Base-by-base conservation (phyloP, 1,284 basidiomycete genomes). In the Ceratorhiza oryzae-sativae region DNA sequence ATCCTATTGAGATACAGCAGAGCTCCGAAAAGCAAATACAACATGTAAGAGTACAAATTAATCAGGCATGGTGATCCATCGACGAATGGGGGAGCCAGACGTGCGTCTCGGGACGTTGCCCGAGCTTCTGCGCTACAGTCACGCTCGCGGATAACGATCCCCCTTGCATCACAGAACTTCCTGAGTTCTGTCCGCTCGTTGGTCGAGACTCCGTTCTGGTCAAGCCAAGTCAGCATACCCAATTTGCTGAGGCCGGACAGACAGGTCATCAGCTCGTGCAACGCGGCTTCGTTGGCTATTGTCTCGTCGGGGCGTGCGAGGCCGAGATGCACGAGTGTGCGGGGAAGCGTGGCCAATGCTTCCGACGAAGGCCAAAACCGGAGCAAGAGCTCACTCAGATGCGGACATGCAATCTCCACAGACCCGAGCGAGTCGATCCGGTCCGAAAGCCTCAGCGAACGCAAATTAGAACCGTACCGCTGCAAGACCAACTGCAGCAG, bases 271-370 rank as follows among this genome's bases (percentile, higher is more conserved):
- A 68, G 32, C 39, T 68, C 65, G 36, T 34, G 53, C 51, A 68
- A 30, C 8, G 65, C 65, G 9, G 65, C 32, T 20, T 68, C 65
- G 39, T 68, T 68, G n/a, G 65, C 65, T 12, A 55, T 56, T 12
- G 51, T 68, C 65, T 68, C 39, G 51, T 68, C 51, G 1, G 65
- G 65, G n/a, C 65, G 51, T 42, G 53, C 65, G 5, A 68, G 51
- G 32, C 49, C 65, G 25, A 68, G 65, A 12, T 68, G 65, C 9
- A n/a, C 45, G 23, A 68, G 51, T 15, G 39, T 30, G 12, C 12
- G 49, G 10, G 65, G 65, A 41, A 68, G 65, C 6, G 65, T 42
- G 36, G 34, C 49, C 39, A 68, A 32, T n/a, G 45, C 51, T 34
- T 20, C 51, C 13, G 65, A 45, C 23, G 51, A 18, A 1, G 65